Evolutionary conservation across 768 basidiomycete species (phyloP).

Genomic region (Tephrocybe sp.): DNA sequence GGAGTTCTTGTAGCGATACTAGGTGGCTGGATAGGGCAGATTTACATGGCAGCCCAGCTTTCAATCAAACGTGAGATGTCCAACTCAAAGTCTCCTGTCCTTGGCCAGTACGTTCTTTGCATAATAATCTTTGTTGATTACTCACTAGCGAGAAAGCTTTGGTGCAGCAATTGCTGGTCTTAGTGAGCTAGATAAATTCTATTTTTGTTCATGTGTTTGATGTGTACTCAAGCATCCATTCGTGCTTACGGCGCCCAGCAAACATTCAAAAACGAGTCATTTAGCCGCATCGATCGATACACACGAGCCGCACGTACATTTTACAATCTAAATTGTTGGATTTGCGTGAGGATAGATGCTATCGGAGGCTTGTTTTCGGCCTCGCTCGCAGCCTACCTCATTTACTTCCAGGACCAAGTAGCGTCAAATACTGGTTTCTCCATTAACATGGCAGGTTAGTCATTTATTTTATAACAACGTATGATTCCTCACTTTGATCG

Average conservation of each 20-base stretch:
- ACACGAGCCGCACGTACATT: conserved; percentile 44
- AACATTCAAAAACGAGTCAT: conserved; percentile 42
- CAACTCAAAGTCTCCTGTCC: conserved; percentile 34
- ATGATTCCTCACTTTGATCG: neutral
- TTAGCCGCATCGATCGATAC: conserved; percentile 55
- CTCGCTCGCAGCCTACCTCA: conserved; percentile 54
- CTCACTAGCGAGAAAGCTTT: conserved; percentile 30
- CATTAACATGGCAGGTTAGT: conserved; percentile 50
- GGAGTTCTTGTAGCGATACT: conserved; percentile 39
- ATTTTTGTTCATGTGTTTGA: neutral
- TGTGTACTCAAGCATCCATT: conserved; percentile 43
- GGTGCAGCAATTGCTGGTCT: conserved; percentile 61
- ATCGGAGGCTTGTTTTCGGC: conserved; percentile 58
- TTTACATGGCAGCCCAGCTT: conserved; percentile 47
- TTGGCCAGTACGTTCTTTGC: conserved; percentile 40
- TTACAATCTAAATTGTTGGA: conserved; percentile 52
- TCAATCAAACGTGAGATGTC: conserved; percentile 50
- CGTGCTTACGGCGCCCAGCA: conserved; percentile 65
- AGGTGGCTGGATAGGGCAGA: conserved; percentile 43
- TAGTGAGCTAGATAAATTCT: conserved; percentile 27
- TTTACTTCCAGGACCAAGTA: conserved; percentile 40
- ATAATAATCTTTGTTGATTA: conserved; percentile 6
- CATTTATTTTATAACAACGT: conserved; percentile 34
- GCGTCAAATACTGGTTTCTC: conserved; percentile 51
- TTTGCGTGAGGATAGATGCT: conserved; percentile 53